Evolutionary conservation across 2,329 filamentous ascomycete species (phyloP).

Genomic region (Thelonectria discophora): DNA sequence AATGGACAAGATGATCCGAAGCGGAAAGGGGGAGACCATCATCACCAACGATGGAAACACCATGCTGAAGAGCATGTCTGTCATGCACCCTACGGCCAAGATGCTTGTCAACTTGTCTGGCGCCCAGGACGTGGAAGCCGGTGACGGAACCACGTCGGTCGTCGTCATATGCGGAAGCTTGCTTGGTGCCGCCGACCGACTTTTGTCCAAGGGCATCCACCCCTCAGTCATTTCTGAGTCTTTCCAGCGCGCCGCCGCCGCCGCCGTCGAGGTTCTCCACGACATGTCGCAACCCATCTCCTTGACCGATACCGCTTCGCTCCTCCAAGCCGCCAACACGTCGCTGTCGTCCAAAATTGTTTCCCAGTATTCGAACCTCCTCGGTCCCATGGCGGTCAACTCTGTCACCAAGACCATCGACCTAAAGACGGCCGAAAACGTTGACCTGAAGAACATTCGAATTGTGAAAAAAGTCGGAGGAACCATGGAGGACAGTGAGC

Average conservation of each 20-base stretch:
- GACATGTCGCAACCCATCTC: conserved; percentile 96
- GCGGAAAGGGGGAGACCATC: conserved; percentile 94
- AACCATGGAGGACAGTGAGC: conserved; percentile 97
- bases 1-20: conserved; percentile 99
- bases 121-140: conserved; percentile 97
- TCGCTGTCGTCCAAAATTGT: conserved; percentile 99
- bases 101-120: conserved; percentile 98
- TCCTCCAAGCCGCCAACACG: conserved; percentile 96
- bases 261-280: conserved; percentile 88
- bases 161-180: conserved; percentile 97
- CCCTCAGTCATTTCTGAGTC: conserved; percentile 97
- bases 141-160: conserved; percentile 97
- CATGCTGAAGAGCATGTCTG: conserved; percentile 98
- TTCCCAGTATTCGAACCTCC: conserved; percentile 91
- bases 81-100: conserved; percentile 99
- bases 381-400: conserved; percentile 98
- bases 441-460: conserved; percentile 94
- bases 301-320: conserved; percentile 84
- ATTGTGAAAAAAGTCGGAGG: conserved; percentile 98
- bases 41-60: conserved; percentile 99
- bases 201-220: conserved; percentile 93
- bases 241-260: conserved; percentile 92
- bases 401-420: conserved; percentile 96
- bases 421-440: conserved; percentile 93
- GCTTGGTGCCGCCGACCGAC: conserved; percentile 88